Conservation (phyloP, 257 asterid genomes). For the Solanum infundibuliforme region DNA sequence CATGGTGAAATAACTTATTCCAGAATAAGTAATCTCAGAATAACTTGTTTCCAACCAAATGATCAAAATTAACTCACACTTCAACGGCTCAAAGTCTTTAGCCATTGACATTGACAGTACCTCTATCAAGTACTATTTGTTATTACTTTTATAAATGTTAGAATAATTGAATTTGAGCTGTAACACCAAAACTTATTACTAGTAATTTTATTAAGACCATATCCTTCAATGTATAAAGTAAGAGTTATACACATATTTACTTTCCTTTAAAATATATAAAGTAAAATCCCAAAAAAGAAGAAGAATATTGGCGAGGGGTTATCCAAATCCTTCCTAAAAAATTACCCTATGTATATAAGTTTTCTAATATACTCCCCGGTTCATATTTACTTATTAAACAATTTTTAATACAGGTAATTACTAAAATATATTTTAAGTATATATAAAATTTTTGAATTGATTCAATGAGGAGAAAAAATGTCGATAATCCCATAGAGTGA, state of each 20-base stretch:
- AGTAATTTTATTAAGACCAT: background rate
- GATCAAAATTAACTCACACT: background rate
- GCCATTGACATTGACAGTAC: background rate
- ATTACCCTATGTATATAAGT: too few relatives aligned
- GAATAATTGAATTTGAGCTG: background rate
- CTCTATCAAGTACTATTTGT: background rate
- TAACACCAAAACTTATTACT: background rate
- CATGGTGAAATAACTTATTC: too few relatives aligned
- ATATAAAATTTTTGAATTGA: too few relatives aligned
- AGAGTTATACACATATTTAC: background rate
- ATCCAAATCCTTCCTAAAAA: too few relatives aligned
- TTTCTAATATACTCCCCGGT: too few relatives aligned
- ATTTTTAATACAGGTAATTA: too few relatives aligned
- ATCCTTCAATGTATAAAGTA: background rate
- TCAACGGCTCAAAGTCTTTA: background rate
- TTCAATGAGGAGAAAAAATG: background rate
- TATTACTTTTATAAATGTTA: background rate
- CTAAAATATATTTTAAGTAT: too few relatives aligned
- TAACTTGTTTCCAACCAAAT: too few relatives aligned
- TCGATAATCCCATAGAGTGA: slow-evolving; percentile 16
- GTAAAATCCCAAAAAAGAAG: background rate
- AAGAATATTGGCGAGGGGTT: background rate
- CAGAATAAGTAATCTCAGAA: rapidly evolving
- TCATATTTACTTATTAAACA: too few relatives aligned
- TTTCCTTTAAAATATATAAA: background rate